Evolutionary conservation across 805 yeast species (phyloP).

Genomic region (Candida lessepsii): DNA sequence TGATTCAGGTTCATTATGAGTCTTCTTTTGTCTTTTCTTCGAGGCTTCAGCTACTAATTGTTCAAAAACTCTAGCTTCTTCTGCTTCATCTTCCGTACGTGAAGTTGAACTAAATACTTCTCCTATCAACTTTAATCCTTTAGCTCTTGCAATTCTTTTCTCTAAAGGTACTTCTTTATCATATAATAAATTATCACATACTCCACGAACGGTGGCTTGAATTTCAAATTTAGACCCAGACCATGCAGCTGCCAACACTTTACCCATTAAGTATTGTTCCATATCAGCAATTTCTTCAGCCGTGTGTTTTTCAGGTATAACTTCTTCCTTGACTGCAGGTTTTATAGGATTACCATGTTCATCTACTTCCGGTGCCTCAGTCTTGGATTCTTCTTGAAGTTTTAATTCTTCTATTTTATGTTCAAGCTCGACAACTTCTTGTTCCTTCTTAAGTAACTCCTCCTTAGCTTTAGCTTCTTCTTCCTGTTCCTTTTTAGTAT

Average conservation of each 20-base stretch:
- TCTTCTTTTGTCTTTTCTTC: constrained; percentile 39
- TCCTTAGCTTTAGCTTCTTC: constrained; percentile 18
- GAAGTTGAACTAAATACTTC: constrained; percentile 56
- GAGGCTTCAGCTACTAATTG: constrained; percentile 56
- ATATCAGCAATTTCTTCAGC: constrained; percentile 65
- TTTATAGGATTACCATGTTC: constrained; percentile 12
- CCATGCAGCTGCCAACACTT: constrained; percentile 83
- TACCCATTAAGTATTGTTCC: constrained; percentile 75
- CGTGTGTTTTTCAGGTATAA: constrained; percentile 41
- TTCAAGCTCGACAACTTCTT: constrained; percentile 20
- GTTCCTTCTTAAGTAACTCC: constrained; percentile 16
- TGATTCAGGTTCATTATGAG: not conserved
- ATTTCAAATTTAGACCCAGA: constrained; percentile 78
- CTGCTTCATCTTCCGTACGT: constrained; percentile 68
- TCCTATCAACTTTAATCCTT: constrained; percentile 59
- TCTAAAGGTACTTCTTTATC: constrained; percentile 51
- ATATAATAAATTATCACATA: constrained; percentile 62
- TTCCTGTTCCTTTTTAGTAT: constrained; percentile 37
- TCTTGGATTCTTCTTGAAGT: constrained; percentile 7
- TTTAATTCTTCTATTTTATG: constrained; percentile 18
- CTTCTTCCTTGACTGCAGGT: constrained; percentile 14
- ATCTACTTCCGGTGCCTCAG: constrained; percentile 25
- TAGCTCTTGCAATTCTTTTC: constrained; percentile 59
- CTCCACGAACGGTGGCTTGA: constrained; percentile 66
- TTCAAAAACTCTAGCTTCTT: constrained; percentile 76